A percentile compares a stretch with the other conserved stretches of the same genome.
Conservation (phyloP, 129 eudicot genomes). For the Artemisia argyi region DNA sequence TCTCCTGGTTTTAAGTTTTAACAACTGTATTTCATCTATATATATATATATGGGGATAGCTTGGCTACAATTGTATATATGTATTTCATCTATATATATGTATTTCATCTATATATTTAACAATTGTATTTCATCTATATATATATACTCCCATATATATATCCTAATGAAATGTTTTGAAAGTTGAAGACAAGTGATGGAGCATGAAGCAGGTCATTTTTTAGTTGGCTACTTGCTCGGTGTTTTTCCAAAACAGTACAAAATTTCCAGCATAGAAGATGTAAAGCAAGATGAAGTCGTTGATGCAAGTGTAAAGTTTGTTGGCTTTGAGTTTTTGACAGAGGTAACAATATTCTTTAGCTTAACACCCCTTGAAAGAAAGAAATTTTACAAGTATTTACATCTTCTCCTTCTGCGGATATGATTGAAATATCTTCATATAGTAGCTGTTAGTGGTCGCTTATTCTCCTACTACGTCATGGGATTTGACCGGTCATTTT, state of each 20-base stretch:
- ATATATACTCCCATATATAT: too few relatives aligned
- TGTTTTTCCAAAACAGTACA: slow-evolving; percentile 61
- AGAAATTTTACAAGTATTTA: slow-evolving; percentile 3
- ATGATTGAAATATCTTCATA: too few relatives aligned
- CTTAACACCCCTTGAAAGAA: not conserved
- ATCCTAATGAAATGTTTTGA: slow-evolving; percentile 12
- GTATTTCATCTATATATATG: not conserved
- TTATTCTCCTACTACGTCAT: not conserved
- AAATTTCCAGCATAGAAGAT: slow-evolving; percentile 41
- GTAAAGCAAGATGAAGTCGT: slow-evolving; percentile 36
- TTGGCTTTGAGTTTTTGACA: slow-evolving; percentile 55
- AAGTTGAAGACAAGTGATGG: slow-evolving; percentile 42
- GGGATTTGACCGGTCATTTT: not conserved
- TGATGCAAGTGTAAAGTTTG: slow-evolving; percentile 58
- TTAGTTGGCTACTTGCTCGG: slow-evolving; percentile 76
- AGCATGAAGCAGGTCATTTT: slow-evolving; percentile 85
- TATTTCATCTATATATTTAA: too few relatives aligned
- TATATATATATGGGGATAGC: too few relatives aligned
- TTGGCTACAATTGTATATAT: too few relatives aligned
- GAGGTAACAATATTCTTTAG: slow-evolving; percentile 40
- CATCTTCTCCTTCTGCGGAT: not conserved
- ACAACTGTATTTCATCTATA: slow-evolving; percentile 2
- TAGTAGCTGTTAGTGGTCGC: not conserved
- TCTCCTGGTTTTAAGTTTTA: slow-evolving; percentile 9
- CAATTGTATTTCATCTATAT: not conserved